Percentiles rank a stretch among this genome's conserved stretches.
Evolutionary conservation across 805 yeast genomes (phyloP).

Genomic region (Starmerella bombicola): DNA sequence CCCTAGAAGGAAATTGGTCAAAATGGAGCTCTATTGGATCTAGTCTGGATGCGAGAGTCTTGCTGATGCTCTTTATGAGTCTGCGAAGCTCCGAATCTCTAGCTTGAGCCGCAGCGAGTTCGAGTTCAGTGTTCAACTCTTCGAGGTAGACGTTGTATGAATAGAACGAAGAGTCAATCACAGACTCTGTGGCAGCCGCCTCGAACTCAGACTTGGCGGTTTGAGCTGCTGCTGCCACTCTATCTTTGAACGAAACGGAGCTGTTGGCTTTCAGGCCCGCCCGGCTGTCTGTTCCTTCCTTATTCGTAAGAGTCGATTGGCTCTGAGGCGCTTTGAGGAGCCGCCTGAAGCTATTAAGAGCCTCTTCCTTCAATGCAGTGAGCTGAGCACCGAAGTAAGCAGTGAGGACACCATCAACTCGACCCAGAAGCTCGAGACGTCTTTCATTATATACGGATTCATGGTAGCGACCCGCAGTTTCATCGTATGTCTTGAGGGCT

Average conservation of each 20-base stretch:
- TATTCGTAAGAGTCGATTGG: neutral
- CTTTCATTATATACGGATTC: slow-evolving; percentile 54
- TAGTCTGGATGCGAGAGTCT: slow-evolving; percentile 23
- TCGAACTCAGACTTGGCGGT: slow-evolving; percentile 25
- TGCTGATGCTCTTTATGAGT: slow-evolving; percentile 35
- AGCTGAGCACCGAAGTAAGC: slow-evolving; percentile 37
- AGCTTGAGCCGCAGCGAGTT: slow-evolving; percentile 27
- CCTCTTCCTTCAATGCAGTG: slow-evolving; percentile 28
- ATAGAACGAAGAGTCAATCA: slow-evolving; percentile 26
- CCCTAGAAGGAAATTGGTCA: slow-evolving; percentile 33
- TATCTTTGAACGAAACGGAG: slow-evolving; percentile 22
- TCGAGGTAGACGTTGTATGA: slow-evolving; percentile 21
- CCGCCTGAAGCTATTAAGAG: slow-evolving; percentile 26
- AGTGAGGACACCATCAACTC: slow-evolving; percentile 34
- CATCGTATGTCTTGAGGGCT: slow-evolving; percentile 47
- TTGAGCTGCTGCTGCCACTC: slow-evolving; percentile 22
- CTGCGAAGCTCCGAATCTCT: slow-evolving; percentile 24
- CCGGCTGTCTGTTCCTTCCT: neutral
- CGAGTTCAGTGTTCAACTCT: slow-evolving; percentile 28
- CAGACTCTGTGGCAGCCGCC: slow-evolving; percentile 30
- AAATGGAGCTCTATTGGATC: slow-evolving; percentile 27
- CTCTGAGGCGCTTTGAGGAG: slow-evolving; percentile 6
- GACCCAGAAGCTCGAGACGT: slow-evolving; percentile 37
- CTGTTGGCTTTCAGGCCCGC: neutral
- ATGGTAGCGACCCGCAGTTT: slow-evolving; percentile 64